Evolutionary conservation across 768 basidiomycete genomes (phyloP).

Genomic region (Lentinula boryana): DNA sequence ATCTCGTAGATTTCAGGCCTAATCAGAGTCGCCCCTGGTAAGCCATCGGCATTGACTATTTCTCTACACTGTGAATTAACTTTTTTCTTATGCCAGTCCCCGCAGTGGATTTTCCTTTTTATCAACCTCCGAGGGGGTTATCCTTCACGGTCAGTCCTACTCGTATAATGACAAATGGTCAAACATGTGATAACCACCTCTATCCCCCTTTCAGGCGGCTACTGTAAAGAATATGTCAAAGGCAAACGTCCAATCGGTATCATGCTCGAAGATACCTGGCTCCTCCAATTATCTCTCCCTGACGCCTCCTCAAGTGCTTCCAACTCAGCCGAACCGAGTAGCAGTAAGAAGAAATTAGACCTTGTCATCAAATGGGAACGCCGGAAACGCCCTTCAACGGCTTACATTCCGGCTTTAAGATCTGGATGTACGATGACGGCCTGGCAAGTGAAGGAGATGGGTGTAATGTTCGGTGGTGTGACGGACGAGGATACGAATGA

Average conservation of each 20-base stretch:
- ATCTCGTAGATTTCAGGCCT: conserved; percentile 67
- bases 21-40: conserved; percentile 70
- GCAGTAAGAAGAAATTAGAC: conserved; percentile 11
- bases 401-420: conserved; percentile 64
- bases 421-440: conserved; percentile 86
- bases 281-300: conserved; percentile 44
- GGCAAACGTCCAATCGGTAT: conserved; percentile 81
- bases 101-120: conserved; percentile 85
- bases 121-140: conserved; percentile 67
- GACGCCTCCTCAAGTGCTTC: not conserved
- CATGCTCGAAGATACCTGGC: conserved; percentile 90
- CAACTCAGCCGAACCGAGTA: not conserved
- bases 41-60: conserved; percentile 14
- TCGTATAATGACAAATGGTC: not conserved
- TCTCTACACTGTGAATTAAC: not conserved
- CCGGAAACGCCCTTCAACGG: conserved; percentile 64
- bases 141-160: conserved; percentile 57
- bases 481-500: conserved; percentile 83
- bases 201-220: conserved; percentile 56
- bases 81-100: conserved; percentile 34
- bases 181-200: not conserved
- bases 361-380: conserved; percentile 77
- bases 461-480: conserved; percentile 83
- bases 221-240: conserved; percentile 85
- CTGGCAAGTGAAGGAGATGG: conserved; percentile 63